phyloP scores from a whole-genome alignment of 345 rosid species.

The Trapa bicornis region DNA sequence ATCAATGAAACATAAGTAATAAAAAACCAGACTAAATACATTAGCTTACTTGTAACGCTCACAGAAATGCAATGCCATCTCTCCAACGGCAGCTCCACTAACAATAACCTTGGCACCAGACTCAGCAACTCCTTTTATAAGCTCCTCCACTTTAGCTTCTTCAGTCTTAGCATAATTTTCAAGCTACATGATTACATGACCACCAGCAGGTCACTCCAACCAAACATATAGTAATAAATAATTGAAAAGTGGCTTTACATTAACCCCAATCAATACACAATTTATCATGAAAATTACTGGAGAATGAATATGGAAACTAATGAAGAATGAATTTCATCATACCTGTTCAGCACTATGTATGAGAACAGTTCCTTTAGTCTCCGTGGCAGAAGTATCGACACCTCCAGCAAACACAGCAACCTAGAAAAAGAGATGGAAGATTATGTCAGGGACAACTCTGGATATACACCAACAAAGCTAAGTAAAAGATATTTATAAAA shows the following conservation, averaged over 20 bases:
- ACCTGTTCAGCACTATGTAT: conserved; percentile 95
- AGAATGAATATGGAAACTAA: background rate
- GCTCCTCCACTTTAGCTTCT: conserved; percentile 90
- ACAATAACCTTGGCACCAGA: conserved; percentile 95
- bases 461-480: background rate
- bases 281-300: too few species aligned
- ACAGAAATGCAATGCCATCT: conserved; percentile 98
- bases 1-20: background rate
- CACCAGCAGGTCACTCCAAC: background rate
- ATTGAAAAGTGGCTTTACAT: background rate
- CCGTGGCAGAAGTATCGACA: conserved; percentile 91
- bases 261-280: too few species aligned
- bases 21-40: background rate
- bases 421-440: conserved; percentile 11
- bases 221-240: background rate
- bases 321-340: background rate
- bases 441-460: too few species aligned
- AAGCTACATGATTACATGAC: conserved; percentile 30
- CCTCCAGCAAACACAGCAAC: conserved; percentile 98
- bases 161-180: conserved; percentile 96
- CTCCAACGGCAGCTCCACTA: conserved; percentile 94
- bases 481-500: background rate
- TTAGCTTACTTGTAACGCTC: conserved; percentile 86
- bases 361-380: conserved; percentile 95
- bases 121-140: conserved; percentile 85